Evolutionary conservation across 768 basidiomycete species (phyloP).

Genomic region (Collybia sp.): DNA sequence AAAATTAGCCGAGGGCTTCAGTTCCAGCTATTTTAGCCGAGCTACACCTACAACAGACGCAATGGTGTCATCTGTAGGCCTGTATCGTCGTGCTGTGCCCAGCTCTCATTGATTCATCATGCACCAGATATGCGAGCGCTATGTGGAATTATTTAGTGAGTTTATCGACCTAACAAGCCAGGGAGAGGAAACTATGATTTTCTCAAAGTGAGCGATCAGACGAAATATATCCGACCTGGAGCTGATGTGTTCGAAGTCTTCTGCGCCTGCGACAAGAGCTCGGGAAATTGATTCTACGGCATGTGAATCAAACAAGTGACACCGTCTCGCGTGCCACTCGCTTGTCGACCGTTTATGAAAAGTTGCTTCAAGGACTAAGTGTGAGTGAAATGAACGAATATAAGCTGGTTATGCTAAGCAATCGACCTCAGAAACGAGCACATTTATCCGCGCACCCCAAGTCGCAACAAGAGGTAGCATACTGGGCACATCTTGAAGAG

Average conservation of each 20-base stretch:
- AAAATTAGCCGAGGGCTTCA: conserved; percentile 72
- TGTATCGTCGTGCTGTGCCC: not conserved
- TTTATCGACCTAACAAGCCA: conserved; percentile 78
- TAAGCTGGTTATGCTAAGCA: too few relatives aligned
- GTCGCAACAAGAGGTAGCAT: conserved; percentile 79
- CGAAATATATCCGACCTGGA: too few relatives aligned
- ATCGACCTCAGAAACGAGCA: conserved; percentile 47
- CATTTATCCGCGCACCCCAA: conserved; percentile 77
- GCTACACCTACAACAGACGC: conserved; percentile 62
- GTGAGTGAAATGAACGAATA: conserved; percentile 37
- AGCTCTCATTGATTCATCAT: conserved; percentile 3
- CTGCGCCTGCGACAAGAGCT: conserved; percentile 83
- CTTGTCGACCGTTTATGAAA: conserved; percentile 69
- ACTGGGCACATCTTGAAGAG: conserved; percentile 85
- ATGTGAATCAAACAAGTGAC: conserved; percentile 67
- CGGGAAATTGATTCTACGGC: conserved; percentile 65
- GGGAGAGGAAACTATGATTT: conserved; percentile 94
- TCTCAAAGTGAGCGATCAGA: conserved; percentile 68
- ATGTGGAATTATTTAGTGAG: conserved; percentile 76
- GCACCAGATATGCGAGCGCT: conserved; percentile 65
- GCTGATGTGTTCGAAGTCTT: conserved; percentile 42
- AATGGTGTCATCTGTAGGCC: conserved; percentile 53
- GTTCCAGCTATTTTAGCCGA: conserved; percentile 59
- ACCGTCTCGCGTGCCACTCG: conserved; percentile 58
- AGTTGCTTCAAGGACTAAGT: conserved; percentile 69